Evolutionary conservation across 2,329 filamentous ascomycete species (phyloP).

Genomic region (Sporothrix pallida): DNA sequence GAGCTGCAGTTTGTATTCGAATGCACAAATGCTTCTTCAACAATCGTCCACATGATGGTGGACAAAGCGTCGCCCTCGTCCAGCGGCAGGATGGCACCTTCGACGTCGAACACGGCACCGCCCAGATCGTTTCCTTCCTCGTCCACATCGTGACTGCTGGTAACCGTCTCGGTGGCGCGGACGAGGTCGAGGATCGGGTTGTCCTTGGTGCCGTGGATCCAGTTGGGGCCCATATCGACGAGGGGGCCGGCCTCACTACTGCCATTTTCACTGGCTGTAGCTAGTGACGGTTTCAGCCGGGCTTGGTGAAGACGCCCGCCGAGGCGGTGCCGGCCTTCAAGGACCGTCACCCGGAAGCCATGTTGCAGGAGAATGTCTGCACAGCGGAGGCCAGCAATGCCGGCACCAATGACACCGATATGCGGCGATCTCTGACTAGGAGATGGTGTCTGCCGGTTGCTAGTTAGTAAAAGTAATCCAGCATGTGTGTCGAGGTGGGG

Average conservation of each 20-base stretch:
- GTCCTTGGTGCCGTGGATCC: constrained; percentile 75
- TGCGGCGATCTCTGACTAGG: constrained; percentile 50
- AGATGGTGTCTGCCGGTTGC: constrained; percentile 20
- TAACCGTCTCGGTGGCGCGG: constrained; percentile 61
- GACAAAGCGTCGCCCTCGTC: constrained; percentile 55
- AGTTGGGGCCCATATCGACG: constrained; percentile 74
- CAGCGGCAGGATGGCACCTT: constrained; percentile 57
- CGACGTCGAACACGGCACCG: constrained; percentile 57
- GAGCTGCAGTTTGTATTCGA: constrained; percentile 62
- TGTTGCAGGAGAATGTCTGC: constrained; percentile 69
- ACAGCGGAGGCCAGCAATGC: constrained; percentile 72
- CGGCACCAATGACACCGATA: constrained; percentile 72
- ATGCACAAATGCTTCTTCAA: constrained; percentile 70
- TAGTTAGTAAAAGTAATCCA: not conserved
- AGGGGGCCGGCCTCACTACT: constrained; percentile 49
- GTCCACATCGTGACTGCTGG: constrained; percentile 56
- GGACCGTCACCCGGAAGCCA: constrained; percentile 70
- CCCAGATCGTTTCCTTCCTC: constrained; percentile 47
- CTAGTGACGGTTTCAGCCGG: constrained; percentile 44
- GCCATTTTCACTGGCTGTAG: not conserved
- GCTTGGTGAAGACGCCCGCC: constrained; percentile 68
- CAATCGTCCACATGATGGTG: constrained; percentile 68
- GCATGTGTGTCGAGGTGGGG: too few species aligned
- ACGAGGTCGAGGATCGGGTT: constrained; percentile 74
- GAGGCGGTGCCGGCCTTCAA: constrained; percentile 70